phyloP scores from a whole-genome alignment of 73 alveolate species.

The Blepharisma japonicum region DNA sequence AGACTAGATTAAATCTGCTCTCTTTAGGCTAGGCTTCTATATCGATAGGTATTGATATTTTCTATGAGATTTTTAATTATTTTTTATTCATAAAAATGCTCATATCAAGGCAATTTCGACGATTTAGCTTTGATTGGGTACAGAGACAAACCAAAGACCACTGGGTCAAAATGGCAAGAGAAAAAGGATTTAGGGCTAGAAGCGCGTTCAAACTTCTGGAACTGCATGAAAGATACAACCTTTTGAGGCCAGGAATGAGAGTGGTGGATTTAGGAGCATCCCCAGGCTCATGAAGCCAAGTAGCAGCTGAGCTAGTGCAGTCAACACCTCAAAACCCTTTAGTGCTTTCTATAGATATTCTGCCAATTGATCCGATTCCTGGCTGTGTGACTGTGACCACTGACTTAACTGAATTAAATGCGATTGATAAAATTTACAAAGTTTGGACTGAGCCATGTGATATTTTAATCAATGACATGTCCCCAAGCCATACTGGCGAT shows the following conservation, averaged over 20 bases:
- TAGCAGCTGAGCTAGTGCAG: conserved; percentile 44
- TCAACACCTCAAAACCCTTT: conserved; percentile 34
- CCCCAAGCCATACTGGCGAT: conserved; percentile 77
- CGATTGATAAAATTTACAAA: conserved; percentile 31
- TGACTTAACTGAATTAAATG: conserved; percentile 47
- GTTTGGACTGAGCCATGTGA: conserved; percentile 42
- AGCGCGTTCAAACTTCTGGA: conserved; percentile 78
- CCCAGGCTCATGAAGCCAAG: conserved; percentile 93
- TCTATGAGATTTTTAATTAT: too few species aligned
- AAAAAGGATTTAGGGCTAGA: conserved; percentile 68
- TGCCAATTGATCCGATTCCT: conserved; percentile 48
- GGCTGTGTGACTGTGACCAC: conserved; percentile 66
- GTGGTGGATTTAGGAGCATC: conserved; percentile 85
- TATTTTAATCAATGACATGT: conserved; percentile 72
- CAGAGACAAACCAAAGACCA: conserved; percentile 57
- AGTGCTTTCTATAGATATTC: conserved; percentile 68
- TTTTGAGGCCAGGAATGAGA: conserved; percentile 48
- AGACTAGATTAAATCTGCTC: too few species aligned
- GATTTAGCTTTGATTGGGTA: conserved; percentile 46
- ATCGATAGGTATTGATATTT: too few species aligned
- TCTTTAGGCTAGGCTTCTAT: too few species aligned
- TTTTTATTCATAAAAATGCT: too few species aligned
- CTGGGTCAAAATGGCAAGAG: conserved; percentile 49
- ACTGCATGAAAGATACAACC: conserved; percentile 55
- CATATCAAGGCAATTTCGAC: background rate